Percentiles rank a stretch among this genome's conserved stretches.
phyloP scores from a whole-genome alignment of 495 filamentous ascomycete species.

The Mytilinidion resinicola region DNA sequence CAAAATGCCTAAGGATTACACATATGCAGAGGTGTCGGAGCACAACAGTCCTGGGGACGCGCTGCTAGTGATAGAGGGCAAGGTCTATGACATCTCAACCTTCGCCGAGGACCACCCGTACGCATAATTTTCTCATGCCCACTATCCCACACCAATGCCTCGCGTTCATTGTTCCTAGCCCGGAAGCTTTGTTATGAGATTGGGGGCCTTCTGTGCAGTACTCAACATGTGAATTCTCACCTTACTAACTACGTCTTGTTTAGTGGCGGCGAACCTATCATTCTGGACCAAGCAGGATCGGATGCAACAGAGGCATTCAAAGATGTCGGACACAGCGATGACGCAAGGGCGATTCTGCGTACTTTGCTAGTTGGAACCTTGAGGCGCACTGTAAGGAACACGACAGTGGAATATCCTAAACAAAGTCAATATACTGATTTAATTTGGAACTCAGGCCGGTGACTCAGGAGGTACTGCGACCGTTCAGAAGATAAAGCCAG shows the following conservation, averaged over 20 bases:
- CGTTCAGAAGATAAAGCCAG: no score
- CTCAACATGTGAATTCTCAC: not conserved
- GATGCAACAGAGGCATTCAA: not conserved
- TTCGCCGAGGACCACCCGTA: not conserved
- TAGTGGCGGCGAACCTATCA: not conserved
- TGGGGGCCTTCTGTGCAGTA: no score
- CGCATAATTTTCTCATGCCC: not conserved
- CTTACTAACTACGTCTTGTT: not conserved
- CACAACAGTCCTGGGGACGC: not conserved
- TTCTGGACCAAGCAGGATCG: not conserved
- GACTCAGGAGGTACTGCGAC: no score
- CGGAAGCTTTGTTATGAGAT: no score
- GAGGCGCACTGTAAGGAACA: not conserved
- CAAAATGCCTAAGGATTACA: not conserved
- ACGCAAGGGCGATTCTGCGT: not conserved
- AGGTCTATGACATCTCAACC: not conserved
- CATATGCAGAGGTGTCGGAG: not conserved
- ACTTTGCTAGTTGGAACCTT: not conserved
- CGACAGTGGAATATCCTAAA: no score
- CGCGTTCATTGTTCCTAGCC: no score
- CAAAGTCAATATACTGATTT: no score
- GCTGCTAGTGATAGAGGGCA: not conserved
- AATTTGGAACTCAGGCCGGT: no score
- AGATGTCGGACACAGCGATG: not conserved
- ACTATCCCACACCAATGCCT: not conserved